Evolutionary conservation across 2,329 filamentous ascomycete species (phyloP).

Genomic region (Colletotrichum siamense): DNA sequence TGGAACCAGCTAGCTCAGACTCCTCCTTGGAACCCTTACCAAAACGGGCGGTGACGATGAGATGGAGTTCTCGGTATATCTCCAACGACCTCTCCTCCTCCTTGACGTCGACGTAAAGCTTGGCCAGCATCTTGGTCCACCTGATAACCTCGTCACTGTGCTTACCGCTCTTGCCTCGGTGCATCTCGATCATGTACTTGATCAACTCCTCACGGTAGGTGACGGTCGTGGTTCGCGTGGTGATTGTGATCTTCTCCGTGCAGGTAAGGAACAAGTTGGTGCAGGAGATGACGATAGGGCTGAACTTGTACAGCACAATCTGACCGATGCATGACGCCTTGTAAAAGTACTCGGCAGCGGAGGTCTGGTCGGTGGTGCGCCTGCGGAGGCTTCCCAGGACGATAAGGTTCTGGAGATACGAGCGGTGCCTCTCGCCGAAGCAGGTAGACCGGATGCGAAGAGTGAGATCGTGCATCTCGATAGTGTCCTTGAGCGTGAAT

Average conservation of each 20-base stretch:
- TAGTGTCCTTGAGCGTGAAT: slow-evolving; percentile 24
- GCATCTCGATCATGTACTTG: slow-evolving; percentile 41
- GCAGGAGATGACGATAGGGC: slow-evolving; percentile 37
- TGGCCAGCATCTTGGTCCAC: slow-evolving; percentile 40
- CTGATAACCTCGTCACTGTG: slow-evolving; percentile 39
- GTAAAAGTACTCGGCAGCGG: slow-evolving; percentile 39
- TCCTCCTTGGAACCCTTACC: slow-evolving; percentile 37
- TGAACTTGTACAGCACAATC: slow-evolving; percentile 34
- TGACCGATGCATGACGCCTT: slow-evolving; percentile 37
- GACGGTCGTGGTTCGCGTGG: slow-evolving; percentile 38
- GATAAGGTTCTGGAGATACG: slow-evolving; percentile 41
- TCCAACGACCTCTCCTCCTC: slow-evolving; percentile 37
- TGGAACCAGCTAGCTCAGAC: slow-evolving; percentile 31
- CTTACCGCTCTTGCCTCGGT: slow-evolving; percentile 36
- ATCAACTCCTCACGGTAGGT: slow-evolving; percentile 43
- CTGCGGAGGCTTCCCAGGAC: slow-evolving; percentile 38
- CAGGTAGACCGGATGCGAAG: slow-evolving; percentile 39
- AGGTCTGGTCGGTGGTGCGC: slow-evolving; percentile 24
- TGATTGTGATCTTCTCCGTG: slow-evolving; percentile 39
- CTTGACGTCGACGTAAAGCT: slow-evolving; percentile 39
- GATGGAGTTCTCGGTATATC: slow-evolving; percentile 38
- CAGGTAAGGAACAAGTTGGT: slow-evolving; percentile 38
- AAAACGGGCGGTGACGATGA: slow-evolving; percentile 34
- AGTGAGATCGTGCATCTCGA: slow-evolving; percentile 36
- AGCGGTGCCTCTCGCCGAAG: slow-evolving; percentile 38